Percentiles rank a stretch among this genome's conserved stretches.
These are phyloP conservation scores for Fusarium denticulatum DNA, from an alignment of 2,329 filamentous ascomycete genomes.

Conservation along the genomic window DNA sequence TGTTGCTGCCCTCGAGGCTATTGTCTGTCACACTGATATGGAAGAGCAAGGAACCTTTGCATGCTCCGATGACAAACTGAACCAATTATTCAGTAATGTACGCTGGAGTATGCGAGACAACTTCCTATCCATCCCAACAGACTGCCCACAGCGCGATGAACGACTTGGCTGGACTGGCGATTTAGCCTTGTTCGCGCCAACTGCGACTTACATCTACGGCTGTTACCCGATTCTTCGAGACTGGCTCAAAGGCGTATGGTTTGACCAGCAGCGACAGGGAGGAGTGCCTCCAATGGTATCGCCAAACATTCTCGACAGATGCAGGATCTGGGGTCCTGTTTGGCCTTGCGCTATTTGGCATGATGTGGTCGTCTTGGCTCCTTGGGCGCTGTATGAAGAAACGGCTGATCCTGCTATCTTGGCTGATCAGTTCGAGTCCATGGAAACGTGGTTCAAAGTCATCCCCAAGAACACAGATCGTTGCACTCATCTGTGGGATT, in stretches of 20 bases:
- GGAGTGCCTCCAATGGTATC: constrained; percentile 39
- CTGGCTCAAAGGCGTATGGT: constrained; percentile 36
- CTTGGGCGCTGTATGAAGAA: constrained; percentile 53
- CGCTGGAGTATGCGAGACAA: constrained; percentile 68
- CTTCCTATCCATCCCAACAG: constrained; percentile 66
- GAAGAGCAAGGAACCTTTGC: constrained; percentile 59
- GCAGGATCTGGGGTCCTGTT: constrained; percentile 25
- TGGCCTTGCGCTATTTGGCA: constrained; percentile 54
- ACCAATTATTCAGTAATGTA: constrained; percentile 64
- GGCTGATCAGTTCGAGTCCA: constrained; percentile 51
- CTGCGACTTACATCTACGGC: constrained; percentile 64
- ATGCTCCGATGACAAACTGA: constrained; percentile 63
- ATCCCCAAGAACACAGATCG: constrained; percentile 48
- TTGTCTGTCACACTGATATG: constrained; percentile 64
- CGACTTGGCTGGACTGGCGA: constrained; percentile 65
- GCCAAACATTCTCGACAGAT: constrained; percentile 21
- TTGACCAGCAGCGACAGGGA: constrained; percentile 26
- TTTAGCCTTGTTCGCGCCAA: constrained; percentile 60
- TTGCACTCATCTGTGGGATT: constrained; percentile 52
- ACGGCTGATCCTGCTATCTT: constrained; percentile 52
- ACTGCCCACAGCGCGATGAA: constrained; percentile 67
- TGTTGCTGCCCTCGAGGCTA: constrained; percentile 38
- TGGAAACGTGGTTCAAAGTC: constrained; percentile 52
- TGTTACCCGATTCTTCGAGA: constrained; percentile 58
- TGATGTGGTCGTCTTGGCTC: constrained; percentile 53